Percentiles rank a stretch among this genome's conserved stretches.
phyloP scores from a whole-genome alignment of 2,329 filamentous ascomycete genomes.

The Cercospora nicotianae region DNA sequence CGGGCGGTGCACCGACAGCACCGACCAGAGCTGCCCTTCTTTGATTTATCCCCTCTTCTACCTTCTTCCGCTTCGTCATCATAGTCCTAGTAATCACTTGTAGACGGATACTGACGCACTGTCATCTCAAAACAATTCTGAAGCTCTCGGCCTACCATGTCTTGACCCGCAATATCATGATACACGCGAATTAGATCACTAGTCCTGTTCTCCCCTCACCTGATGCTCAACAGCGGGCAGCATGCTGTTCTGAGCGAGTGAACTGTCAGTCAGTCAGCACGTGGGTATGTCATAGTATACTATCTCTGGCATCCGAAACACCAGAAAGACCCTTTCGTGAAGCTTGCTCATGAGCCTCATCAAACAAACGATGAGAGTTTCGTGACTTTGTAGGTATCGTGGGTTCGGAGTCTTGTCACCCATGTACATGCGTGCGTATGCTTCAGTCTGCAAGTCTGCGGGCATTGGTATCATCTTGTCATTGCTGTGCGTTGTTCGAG shows the following conservation, averaged over 20 bases:
- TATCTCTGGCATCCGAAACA: conserved; percentile 3
- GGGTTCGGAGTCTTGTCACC: not conserved
- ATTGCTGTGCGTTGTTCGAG: not conserved
- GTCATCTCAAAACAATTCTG: not conserved
- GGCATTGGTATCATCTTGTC: not conserved
- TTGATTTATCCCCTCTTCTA: not conserved
- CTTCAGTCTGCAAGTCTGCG: not conserved
- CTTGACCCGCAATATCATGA: not conserved
- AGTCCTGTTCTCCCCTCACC: not conserved
- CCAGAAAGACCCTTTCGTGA: not conserved
- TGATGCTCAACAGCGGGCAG: not conserved
- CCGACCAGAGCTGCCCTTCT: not conserved
- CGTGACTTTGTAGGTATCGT: not conserved
- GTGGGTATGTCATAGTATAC: conserved; percentile 1
- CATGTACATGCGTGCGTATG: not conserved
- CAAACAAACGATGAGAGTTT: not conserved
- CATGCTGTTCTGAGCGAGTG: not conserved
- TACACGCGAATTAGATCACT: not conserved
- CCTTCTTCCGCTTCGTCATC: not conserved
- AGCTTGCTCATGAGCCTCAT: not conserved
- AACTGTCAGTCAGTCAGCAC: not conserved
- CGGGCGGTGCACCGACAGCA: not conserved
- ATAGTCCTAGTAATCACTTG: not conserved
- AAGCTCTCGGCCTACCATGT: not conserved
- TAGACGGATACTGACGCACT: not conserved